Conservation (phyloP, 2,329 filamentous ascomycete genomes). For the Tolypocladium sp. region DNA sequence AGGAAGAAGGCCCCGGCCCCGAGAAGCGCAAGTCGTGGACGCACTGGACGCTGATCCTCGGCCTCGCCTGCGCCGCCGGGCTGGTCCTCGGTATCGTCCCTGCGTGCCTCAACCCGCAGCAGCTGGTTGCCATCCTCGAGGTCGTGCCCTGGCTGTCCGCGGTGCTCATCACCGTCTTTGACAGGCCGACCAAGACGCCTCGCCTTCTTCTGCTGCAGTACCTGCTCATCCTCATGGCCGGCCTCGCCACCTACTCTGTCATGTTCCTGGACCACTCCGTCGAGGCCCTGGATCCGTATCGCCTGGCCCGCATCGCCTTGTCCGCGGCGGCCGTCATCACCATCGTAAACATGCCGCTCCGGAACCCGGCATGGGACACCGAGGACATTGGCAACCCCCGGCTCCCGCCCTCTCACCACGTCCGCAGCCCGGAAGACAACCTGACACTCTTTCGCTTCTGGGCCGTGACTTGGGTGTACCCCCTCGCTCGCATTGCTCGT, state of each 20-base stretch:
- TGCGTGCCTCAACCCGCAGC: constrained; percentile 17
- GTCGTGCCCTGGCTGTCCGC: constrained; percentile 29
- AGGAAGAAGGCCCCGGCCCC: constrained; percentile 19
- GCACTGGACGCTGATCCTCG: constrained; percentile 27
- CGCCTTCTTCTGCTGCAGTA: constrained; percentile 30
- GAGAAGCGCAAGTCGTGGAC: constrained; percentile 24
- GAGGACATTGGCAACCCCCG: constrained; percentile 19
- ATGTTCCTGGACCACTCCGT: constrained; percentile 17
- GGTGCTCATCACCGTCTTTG: constrained; percentile 25
- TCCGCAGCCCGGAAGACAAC: constrained; percentile 72
- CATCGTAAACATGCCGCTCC: constrained; percentile 27
- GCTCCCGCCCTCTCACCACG: constrained; percentile 16
- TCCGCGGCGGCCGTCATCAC: constrained; percentile 14
- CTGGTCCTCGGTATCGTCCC: constrained; percentile 21
- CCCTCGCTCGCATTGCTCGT: constrained; percentile 58
- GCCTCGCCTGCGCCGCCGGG: constrained; percentile 22
- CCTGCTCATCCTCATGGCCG: constrained; percentile 20
- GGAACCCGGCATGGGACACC: constrained; percentile 23
- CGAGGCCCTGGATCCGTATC: constrained; percentile 11
- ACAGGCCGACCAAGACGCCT: constrained; percentile 31
- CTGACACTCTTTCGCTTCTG: constrained; percentile 76
- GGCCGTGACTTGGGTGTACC: constrained; percentile 73
- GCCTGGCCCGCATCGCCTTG: constrained; percentile 13
- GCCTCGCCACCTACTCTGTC: constrained; percentile 18
- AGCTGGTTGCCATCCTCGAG: constrained; percentile 19